These are phyloP conservation scores for Barnettozyma botsteinii DNA, from an alignment of 805 yeast genomes.

Conservation along the genomic window DNA sequence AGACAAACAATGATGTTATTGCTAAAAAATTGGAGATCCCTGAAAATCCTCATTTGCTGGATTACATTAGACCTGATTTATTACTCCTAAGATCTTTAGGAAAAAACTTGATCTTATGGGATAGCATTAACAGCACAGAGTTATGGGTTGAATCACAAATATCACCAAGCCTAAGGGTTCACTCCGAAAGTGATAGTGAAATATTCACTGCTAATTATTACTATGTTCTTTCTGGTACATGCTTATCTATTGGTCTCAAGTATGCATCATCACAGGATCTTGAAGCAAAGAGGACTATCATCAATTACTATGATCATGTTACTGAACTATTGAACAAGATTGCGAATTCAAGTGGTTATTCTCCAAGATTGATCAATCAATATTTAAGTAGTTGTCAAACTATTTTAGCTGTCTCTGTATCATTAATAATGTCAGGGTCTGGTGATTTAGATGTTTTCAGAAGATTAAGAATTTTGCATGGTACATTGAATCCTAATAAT, in stretches of 20 bases:
- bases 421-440: constrained; percentile 83
- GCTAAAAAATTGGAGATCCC: constrained; percentile 63
- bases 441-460: constrained; percentile 80
- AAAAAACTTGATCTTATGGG: constrained; percentile 24
- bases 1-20: constrained; percentile 51
- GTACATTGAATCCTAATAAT: constrained; percentile 23
- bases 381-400: constrained; percentile 54
- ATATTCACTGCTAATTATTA: constrained; percentile 48
- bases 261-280: constrained; percentile 64
- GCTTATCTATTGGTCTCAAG: constrained; percentile 68
- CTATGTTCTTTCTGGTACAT: constrained; percentile 67
- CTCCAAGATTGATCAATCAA: constrained; percentile 48
- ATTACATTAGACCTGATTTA: constrained; percentile 71
- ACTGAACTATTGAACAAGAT: constrained; percentile 10
- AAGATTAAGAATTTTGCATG: constrained; percentile 66
- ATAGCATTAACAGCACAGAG: constrained; percentile 12
- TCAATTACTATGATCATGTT: constrained; percentile 34
- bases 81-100: constrained; percentile 58
- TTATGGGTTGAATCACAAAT: constrained; percentile 36
- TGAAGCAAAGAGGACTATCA: constrained; percentile 47
- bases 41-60: constrained; percentile 48
- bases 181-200: constrained; percentile 16
- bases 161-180: constrained; percentile 41
- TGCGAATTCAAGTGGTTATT: constrained; percentile 36
- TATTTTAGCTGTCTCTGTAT: constrained; percentile 53